Conservation (phyloP, 257 asterid genomes). For the Cinchona pubescens region DNA sequence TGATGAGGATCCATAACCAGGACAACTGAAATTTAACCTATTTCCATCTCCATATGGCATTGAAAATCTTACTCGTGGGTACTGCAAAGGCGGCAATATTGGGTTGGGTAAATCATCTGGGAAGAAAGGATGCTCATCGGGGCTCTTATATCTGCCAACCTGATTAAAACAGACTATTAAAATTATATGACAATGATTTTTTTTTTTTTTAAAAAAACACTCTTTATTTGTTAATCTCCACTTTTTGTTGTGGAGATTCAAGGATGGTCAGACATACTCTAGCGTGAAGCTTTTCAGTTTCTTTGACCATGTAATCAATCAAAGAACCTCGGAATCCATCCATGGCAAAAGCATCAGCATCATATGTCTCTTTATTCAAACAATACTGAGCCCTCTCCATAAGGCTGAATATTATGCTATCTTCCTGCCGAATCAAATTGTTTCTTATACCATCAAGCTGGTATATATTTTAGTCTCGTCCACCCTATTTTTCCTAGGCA, state of each 20-base stretch:
- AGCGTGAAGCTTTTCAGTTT: constrained; percentile 93
- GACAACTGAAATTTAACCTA: not conserved
- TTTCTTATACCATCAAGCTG: constrained; percentile 80
- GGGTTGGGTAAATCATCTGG: constrained; percentile 62
- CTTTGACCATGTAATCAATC: constrained; percentile 78
- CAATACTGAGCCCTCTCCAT: constrained; percentile 91
- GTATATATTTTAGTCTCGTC: constrained; percentile 79
- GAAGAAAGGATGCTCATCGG: constrained; percentile 96
- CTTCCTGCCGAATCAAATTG: constrained; percentile 88
- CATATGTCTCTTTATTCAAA: constrained; percentile 64
- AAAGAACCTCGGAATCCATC: constrained; percentile 80
- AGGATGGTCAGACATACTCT: constrained; percentile 39
- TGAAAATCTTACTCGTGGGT: constrained; percentile 58
- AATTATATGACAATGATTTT: not conserved
- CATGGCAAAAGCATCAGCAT: constrained; percentile 58
- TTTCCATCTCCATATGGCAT: not conserved
- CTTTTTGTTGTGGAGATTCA: constrained; percentile 1
- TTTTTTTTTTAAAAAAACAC: too few relatives aligned
- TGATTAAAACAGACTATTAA: constrained; percentile 21
- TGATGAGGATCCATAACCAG: not conserved
- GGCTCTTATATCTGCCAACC: constrained; percentile 90
- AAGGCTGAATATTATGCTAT: constrained; percentile 80
- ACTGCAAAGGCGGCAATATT: constrained; percentile 76
- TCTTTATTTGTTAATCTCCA: not conserved
- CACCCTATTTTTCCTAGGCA: constrained; percentile 48